Evolutionary conservation across 2,329 filamentous ascomycete genomes (phyloP).

Genomic region (Emmonsia crescens): DNA sequence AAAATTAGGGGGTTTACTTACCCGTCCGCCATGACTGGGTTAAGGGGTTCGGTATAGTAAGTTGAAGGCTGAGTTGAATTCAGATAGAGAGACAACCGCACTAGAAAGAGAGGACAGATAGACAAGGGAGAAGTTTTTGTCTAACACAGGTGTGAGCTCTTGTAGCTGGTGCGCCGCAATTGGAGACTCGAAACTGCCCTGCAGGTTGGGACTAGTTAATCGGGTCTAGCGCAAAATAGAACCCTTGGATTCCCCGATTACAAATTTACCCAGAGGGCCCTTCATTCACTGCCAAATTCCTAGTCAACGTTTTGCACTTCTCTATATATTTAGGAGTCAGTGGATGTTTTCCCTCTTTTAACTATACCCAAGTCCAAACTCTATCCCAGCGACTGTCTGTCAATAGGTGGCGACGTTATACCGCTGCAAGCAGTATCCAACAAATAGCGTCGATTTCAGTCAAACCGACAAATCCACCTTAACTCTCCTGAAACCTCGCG

Average conservation of each 20-base stretch:
- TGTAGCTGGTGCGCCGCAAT: background rate
- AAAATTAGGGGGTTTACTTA: slow-evolving; percentile 1
- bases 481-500: background rate
- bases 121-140: background rate
- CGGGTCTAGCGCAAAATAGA: background rate
- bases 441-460: background rate
- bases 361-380: background rate
- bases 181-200: background rate
- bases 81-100: background rate
- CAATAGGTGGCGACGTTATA: no score
- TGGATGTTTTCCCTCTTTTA: background rate
- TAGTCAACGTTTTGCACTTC: no score
- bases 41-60: no score
- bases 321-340: background rate
- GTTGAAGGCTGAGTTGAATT: background rate
- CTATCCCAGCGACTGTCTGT: background rate
- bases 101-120: background rate
- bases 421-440: background rate
- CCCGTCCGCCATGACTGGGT: slow-evolving; percentile 9
- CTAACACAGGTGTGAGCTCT: background rate
- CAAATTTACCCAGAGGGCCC: background rate
- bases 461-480: background rate
- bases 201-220: background rate
- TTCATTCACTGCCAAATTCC: no score
- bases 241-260: background rate